Evolutionary conservation across 257 asterid genomes (phyloP), one percentile per base, ranked within the genome.

Genomic region (Nemophila menziesii): DNA sequence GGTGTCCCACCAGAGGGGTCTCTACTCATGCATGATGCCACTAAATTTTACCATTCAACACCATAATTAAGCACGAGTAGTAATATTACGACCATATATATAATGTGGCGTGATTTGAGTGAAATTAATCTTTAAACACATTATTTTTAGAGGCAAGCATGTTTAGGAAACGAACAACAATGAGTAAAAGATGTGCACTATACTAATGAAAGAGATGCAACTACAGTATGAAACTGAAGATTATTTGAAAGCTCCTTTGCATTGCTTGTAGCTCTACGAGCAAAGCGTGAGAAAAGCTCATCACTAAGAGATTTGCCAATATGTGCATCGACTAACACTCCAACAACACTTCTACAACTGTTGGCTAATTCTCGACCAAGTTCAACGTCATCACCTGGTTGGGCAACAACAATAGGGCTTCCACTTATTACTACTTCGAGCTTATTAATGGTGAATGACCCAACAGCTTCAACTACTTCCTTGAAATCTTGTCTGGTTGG

Each of bases 241-340:
- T 77, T 63, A 24, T 90, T 87, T 0, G 73, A 73, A 1, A 82
- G 66, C 56, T 85, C 94, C 58, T 75, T 75, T 8, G 94, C 94
- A 11, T 77, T 79, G 61, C 46, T 43, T 2, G 81, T 34, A 54
- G 82, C 99, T 44, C 99, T 80, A 17, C 39, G 43, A 12, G 71
- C 82, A 8, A 90, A 82, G 13, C 93, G 72, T 0, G 64, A 29
- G 72, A 90, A 90, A 5, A 90, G 72, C 66, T 77, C 78, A 20
- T 79, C 87, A 46, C 96, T 70, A 3, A 85, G 86, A 4, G 43
- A 57, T 13, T 81, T 94, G 1, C 96, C 94, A 0, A 90, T 79
- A 66, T 85, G 96, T 2, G 94, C 99, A 9, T 90, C 99, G 0
- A 90, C 99, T 0, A 90, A 78, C 51, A 90, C 99, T 1, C 89